These are phyloP conservation scores for Tubosaeta brunneosetosa DNA, from an alignment of 768 basidiomycete species.

Conservation along the genomic window DNA sequence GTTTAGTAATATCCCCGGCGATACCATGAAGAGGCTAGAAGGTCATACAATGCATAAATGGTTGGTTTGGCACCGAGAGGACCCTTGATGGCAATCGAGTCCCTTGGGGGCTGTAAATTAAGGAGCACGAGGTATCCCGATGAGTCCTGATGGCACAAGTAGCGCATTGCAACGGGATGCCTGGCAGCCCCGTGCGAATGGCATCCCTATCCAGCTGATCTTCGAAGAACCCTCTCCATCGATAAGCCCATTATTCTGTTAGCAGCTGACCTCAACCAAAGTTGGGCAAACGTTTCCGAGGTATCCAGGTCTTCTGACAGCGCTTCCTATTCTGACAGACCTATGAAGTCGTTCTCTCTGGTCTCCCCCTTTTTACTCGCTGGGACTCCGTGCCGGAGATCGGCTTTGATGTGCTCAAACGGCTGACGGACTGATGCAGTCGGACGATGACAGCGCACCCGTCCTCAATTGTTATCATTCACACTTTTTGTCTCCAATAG, in stretches of 20 bases:
- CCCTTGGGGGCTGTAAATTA: slow-evolving; percentile 1
- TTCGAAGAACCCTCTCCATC: slow-evolving; percentile 14
- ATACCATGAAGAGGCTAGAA: not conserved
- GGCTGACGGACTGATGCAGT: not conserved
- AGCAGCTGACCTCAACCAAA: not conserved
- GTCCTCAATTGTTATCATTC: not conserved
- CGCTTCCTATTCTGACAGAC: not conserved
- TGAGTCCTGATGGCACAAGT: slow-evolving; percentile 10
- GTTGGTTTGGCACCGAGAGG: not conserved
- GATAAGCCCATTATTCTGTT: slow-evolving; percentile 13
- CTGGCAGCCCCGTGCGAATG: slow-evolving; percentile 6
- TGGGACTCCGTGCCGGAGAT: slow-evolving; percentile 2
- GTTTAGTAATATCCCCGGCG: slow-evolving; percentile 12
- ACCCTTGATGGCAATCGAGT: slow-evolving; percentile 3
- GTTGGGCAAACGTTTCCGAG: not conserved
- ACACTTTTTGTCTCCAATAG: not conserved
- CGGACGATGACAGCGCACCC: not conserved
- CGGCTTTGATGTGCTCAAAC: not conserved
- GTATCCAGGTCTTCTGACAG: not conserved
- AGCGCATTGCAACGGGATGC: slow-evolving; percentile 5
- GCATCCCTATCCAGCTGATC: slow-evolving; percentile 20
- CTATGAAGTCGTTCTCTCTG: slow-evolving; percentile 1
- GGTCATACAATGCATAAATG: not conserved
- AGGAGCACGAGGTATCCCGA: slow-evolving; percentile 17
- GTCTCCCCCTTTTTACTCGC: not conserved